Evolutionary conservation across 257 asterid genomes (phyloP).

Genomic region (Cynanchum wilfordii): DNA sequence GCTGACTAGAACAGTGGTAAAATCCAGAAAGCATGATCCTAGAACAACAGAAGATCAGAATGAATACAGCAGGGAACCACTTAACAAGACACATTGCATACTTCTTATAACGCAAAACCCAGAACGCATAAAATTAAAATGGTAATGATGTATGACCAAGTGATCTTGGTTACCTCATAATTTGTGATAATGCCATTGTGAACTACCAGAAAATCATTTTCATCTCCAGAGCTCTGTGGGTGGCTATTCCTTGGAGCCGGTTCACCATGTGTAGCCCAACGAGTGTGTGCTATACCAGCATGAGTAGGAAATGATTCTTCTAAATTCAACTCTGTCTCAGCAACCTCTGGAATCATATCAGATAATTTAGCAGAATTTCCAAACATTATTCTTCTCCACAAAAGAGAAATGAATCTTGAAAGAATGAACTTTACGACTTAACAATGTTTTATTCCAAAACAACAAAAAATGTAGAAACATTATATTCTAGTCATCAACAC

Average conservation of each 20-base stretch:
- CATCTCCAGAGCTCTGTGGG: conserved; percentile 82
- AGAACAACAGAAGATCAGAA: background rate
- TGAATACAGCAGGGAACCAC: background rate
- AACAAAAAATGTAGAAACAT: background rate
- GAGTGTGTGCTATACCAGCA: conserved; percentile 97
- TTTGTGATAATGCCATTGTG: conserved; percentile 96
- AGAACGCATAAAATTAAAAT: background rate
- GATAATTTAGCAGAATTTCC: background rate
- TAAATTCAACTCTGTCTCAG: conserved; percentile 64
- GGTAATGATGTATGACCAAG: background rate
- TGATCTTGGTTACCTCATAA: conserved; percentile 56
- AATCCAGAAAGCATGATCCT: background rate
- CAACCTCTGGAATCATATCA: conserved; percentile 55
- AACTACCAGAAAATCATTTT: conserved; percentile 83
- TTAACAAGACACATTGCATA: background rate
- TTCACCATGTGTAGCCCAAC: conserved; percentile 99
- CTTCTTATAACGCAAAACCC: background rate
- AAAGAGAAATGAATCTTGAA: background rate
- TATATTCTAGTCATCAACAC: background rate
- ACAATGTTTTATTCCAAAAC: background rate
- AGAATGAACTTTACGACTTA: background rate
- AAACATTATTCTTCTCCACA: background rate
- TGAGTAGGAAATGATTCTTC: conserved; percentile 79
- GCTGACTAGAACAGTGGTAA: background rate
- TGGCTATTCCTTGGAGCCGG: conserved; percentile 97